Conservation (phyloP, 1,284 basidiomycete genomes). For the Cutaneotrichosporon cavernicola region DNA sequence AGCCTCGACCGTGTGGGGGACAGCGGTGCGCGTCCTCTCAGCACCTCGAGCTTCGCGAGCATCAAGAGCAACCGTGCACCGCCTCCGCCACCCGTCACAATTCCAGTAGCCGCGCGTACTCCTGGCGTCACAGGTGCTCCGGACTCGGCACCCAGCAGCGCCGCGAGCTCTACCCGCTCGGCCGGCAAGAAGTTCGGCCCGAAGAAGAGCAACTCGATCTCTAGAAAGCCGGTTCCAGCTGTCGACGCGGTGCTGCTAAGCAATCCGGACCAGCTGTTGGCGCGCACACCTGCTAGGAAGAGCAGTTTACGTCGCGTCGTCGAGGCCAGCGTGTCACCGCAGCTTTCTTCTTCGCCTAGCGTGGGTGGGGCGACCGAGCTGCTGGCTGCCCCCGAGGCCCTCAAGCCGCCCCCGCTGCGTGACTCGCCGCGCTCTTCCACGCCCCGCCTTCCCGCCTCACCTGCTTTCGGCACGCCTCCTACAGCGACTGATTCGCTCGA, state of each 20-base stretch:
- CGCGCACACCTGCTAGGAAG: background rate
- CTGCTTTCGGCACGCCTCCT: conserved; percentile 4
- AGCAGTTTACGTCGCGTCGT: background rate
- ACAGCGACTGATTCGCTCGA: background rate
- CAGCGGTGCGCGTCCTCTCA: background rate
- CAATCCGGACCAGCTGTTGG: background rate
- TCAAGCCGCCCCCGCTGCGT: background rate
- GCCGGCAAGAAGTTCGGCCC: conserved; percentile 7
- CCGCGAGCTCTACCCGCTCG: conserved; percentile 5
- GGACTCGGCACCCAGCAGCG: conserved; percentile 3
- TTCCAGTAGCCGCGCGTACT: background rate
- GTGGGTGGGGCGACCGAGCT: background rate
- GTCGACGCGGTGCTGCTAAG: conserved; percentile 12
- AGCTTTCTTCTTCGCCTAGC: background rate
- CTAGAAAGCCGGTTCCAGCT: conserved; percentile 14
- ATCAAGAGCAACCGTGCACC: conserved; percentile 2
- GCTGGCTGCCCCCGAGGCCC: background rate
- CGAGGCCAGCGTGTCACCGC: background rate
- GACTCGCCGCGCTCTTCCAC: conserved; percentile 3
- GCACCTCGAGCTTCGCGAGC: background rate
- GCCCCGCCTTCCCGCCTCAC: background rate
- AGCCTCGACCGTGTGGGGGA: background rate
- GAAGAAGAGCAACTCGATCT: conserved; percentile 4
- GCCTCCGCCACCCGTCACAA: conserved; percentile 4
- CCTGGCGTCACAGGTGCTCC: background rate